Conservation (phyloP, 192 early-diverging fungal genomes). For the Coemansia sp. region DNA sequence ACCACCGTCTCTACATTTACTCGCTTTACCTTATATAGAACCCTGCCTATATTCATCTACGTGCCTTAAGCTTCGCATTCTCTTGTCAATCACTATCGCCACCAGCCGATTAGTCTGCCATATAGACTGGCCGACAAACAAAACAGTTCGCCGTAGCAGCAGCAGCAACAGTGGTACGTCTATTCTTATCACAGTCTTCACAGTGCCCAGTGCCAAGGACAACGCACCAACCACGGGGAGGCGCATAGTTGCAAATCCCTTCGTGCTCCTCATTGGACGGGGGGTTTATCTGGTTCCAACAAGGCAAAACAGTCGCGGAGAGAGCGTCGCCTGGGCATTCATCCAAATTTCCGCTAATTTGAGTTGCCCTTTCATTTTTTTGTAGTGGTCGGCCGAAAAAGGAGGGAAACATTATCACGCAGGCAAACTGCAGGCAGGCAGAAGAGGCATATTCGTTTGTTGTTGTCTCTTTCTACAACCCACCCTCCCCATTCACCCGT, state of each 20-base stretch:
- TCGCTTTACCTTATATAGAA: not conserved
- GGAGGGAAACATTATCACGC: slow-evolving; percentile 13
- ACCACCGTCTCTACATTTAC: not conserved
- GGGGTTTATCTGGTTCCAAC: not conserved
- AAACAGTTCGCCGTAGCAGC: not conserved
- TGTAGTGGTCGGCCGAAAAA: not conserved
- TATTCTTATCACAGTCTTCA: not conserved
- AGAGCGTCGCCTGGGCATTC: not conserved
- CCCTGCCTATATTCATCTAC: not conserved
- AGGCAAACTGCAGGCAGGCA: slow-evolving; percentile 4
- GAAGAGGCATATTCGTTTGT: slow-evolving; percentile 9
- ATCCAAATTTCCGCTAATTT: slow-evolving; percentile 3
- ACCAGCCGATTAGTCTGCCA: not conserved
- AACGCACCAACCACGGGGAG: slow-evolving; percentile 2
- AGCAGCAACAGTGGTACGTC: not conserved
- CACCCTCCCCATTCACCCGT: not conserved
- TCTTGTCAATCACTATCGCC: not conserved
- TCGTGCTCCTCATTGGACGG: slow-evolving; percentile 4
- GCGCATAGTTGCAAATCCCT: slow-evolving; percentile 4
- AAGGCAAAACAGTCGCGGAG: not conserved
- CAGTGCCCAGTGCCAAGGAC: slow-evolving; percentile 9
- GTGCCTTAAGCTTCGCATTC: not conserved
- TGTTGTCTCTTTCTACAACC: not conserved
- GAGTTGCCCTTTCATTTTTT: not conserved
- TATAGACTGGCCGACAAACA: not conserved